Percentiles rank a stretch among this genome's conserved stretches.
Conservation (phyloP, 108 stramenopile species). For the Hondaea fermentalgiana region DNA sequence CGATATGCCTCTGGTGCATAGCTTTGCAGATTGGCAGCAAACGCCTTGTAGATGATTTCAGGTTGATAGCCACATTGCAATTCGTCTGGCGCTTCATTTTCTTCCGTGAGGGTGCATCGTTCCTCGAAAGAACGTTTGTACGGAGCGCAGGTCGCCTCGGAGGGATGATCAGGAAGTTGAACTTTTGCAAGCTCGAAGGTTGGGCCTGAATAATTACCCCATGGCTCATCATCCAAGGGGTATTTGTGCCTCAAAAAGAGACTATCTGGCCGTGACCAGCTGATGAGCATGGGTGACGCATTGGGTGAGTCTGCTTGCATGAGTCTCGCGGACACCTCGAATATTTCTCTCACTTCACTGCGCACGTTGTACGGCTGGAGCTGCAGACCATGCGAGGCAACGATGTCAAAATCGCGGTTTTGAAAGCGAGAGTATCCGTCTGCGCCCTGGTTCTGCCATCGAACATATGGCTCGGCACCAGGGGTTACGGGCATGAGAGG, state of each 20-base stretch:
- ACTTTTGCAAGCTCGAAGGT: background rate
- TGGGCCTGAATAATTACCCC: background rate
- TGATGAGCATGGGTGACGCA: background rate
- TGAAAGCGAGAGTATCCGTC: background rate
- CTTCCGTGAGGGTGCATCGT: background rate
- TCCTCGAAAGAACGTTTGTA: background rate
- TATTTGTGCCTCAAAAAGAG: background rate
- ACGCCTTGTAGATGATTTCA: background rate
- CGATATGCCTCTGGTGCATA: background rate
- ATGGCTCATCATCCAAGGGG: background rate
- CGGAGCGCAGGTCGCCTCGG: background rate
- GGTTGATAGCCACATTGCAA: background rate
- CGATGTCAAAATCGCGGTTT: background rate
- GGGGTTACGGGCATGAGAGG: background rate
- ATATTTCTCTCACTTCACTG: background rate
- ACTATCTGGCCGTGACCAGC: background rate
- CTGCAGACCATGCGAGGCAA: background rate
- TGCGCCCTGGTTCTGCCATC: background rate
- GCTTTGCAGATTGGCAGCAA: background rate
- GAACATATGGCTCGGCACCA: background rate
- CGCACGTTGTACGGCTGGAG: background rate
- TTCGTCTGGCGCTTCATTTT: background rate
- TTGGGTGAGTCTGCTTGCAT: background rate
- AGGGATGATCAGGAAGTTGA: background rate
- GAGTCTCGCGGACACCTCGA: slow-evolving; percentile 1